Evolutionary conservation across 768 basidiomycete species (phyloP).

Genomic region (Amanita pseudoporphyria): DNA sequence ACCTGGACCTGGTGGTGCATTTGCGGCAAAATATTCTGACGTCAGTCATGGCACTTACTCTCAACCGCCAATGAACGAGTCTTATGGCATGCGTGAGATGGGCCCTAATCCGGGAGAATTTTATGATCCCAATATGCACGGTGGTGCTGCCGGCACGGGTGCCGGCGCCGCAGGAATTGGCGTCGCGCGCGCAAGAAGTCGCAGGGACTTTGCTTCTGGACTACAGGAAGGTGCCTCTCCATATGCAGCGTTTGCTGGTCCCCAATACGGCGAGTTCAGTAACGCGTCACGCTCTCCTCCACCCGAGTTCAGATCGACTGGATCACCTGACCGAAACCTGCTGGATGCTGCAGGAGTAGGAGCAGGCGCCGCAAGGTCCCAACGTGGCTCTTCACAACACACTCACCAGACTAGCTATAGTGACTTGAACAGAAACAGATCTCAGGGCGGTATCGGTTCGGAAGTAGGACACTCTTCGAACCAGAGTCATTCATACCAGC

Average conservation of each 20-base stretch:
- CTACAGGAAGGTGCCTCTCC: conserved; percentile 28
- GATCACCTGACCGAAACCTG: conserved; percentile 12
- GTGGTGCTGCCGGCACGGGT: conserved; percentile 16
- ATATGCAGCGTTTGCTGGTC: conserved; percentile 30
- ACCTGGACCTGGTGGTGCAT: conserved; percentile 19
- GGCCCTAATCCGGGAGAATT: conserved; percentile 22
- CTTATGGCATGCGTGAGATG: conserved; percentile 44
- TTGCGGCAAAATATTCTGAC: conserved; percentile 27
- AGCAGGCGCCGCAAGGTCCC: conserved; percentile 3
- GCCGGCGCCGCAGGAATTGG: conserved; percentile 34
- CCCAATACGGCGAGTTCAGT: conserved; percentile 6
- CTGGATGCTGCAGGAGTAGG: conserved; percentile 18
- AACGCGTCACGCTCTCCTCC: conserved; percentile 7
- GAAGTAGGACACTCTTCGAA: conserved; percentile 2
- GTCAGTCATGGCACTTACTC: conserved; percentile 49
- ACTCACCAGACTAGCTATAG: conserved; percentile 3
- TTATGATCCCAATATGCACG: conserved; percentile 18
- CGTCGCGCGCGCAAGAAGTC: conserved; percentile 30
- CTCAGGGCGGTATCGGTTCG: conserved; percentile 4
- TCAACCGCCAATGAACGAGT: conserved; percentile 38
- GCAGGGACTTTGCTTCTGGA: conserved; percentile 22
- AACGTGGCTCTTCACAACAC: conserved; percentile 9
- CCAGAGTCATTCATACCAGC: not conserved
- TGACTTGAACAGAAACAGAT: conserved; percentile 11
- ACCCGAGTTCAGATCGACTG: conserved; percentile 7